phyloP scores from a whole-genome alignment of 352 stramenopile species.

The Globisporangium acanthophoron region DNA sequence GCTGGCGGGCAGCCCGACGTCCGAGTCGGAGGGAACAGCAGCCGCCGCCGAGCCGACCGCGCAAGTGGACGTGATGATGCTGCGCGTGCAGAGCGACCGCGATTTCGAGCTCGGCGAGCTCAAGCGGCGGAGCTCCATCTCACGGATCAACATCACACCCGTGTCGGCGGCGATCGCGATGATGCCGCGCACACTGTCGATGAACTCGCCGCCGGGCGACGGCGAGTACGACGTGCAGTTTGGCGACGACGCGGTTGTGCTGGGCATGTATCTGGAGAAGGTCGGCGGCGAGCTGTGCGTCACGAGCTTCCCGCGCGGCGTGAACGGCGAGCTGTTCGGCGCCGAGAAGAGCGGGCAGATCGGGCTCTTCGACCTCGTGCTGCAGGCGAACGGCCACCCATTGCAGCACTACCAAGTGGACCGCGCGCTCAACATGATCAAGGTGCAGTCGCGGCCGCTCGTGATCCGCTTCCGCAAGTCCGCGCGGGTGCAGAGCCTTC shows the following conservation, averaged over 20 bases:
- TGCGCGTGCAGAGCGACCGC: constrained; percentile 43
- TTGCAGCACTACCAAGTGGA: constrained; percentile 82
- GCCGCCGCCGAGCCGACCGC: background rate
- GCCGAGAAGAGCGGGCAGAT: constrained; percentile 76
- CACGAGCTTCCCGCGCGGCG: constrained; percentile 64
- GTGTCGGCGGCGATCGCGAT: constrained; percentile 78
- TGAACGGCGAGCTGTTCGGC: constrained; percentile 62
- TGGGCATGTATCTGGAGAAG: constrained; percentile 81
- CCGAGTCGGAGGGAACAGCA: background rate
- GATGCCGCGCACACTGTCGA: constrained; percentile 66
- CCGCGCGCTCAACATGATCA: constrained; percentile 82
- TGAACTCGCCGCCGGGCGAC: constrained; percentile 42
- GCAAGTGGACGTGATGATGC: constrained; percentile 11
- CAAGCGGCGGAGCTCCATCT: constrained; percentile 38
- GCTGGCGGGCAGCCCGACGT: background rate
- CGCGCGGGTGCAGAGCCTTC: constrained; percentile 49
- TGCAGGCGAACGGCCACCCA: constrained; percentile 78
- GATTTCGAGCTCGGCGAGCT: constrained; percentile 54
- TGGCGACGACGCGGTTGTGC: constrained; percentile 53
- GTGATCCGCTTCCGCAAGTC: constrained; percentile 75
- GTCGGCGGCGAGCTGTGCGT: constrained; percentile 70
- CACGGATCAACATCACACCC: constrained; percentile 64
- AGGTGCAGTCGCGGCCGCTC: constrained; percentile 67
- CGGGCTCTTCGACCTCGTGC: constrained; percentile 55
- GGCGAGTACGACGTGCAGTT: constrained; percentile 82